Base-by-base conservation (phyloP, 768 basidiomycete species). In the Hericium alpestre region DNA sequence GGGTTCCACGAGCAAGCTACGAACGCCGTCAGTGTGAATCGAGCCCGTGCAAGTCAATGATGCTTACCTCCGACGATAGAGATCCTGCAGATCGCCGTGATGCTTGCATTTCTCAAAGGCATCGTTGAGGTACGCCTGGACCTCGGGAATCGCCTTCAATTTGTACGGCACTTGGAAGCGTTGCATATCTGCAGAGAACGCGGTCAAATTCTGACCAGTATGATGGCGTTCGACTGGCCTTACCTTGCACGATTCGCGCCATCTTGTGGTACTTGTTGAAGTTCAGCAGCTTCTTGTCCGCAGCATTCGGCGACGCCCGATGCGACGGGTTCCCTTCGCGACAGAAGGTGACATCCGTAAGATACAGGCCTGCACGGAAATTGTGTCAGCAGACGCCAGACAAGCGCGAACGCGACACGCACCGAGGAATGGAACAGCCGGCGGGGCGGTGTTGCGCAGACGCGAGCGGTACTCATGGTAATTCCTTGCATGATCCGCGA, bases 241-340 rank as follows among this genome's bases (percentile, higher is more conserved):
- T 62, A 81, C 89, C 89, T 74, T 89, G 84, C 47, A 93, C 79
- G 63, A 95, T 92, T 65, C 84, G 78, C 38, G 87, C 87, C 58
- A 94, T 78, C 67, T 91, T 95, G 66, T 89, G 87, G 65, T 96
- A 98, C 70, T 96, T 95, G 71, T 94, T 95, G 66, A 96, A 93
- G 71, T 99, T 99, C 67, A 98, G 78, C 40, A 99, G 72, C 64
- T 84, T 88, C 71, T 90, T 85, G 58, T 79, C 79, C 1, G 86
- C 76, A 55, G 83, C 83, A 56, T 81, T 69, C 0, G 93, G 89
- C 5, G 93, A 90, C 15, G 83, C 79, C 61, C 95, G 80, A 63
- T 86, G 76, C 13, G 89, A 86, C 15, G 90, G 87, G 68, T 97
- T 97, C 18, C 95, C 95, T 65, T 97, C 95, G 41, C 89, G 83